Evolutionary conservation across 2,329 filamentous ascomycete genomes (phyloP).

Genomic region (Aspergillus cejpii): DNA sequence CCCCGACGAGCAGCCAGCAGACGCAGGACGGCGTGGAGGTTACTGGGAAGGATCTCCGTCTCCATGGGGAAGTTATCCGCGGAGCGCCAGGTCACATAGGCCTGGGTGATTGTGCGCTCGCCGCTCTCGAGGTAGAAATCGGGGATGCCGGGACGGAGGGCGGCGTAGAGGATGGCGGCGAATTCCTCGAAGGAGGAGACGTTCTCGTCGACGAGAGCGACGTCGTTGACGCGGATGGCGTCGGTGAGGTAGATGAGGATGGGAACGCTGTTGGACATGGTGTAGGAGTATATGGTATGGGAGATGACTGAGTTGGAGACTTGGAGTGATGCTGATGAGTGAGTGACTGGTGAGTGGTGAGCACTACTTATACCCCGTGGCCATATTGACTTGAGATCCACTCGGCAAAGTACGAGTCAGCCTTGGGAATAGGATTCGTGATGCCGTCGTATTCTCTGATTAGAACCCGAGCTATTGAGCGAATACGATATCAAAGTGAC

Average conservation of each 20-base stretch:
- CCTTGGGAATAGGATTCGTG: too few species aligned
- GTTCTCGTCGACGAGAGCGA: not conserved
- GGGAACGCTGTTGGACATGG: too few species aligned
- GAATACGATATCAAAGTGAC: too few species aligned
- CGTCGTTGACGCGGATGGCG: not conserved
- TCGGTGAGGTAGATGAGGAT: not conserved
- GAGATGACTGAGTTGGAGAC: too few species aligned
- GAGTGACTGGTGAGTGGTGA: too few species aligned
- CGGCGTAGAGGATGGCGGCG: not conserved
- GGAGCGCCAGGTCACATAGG: not conserved
- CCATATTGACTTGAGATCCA: too few species aligned
- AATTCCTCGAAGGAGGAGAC: constrained; percentile 1
- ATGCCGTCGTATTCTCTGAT: too few species aligned
- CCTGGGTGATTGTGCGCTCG: constrained; percentile 2
- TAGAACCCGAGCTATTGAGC: too few species aligned
- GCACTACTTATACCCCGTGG: too few species aligned
- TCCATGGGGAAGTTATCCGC: not conserved
- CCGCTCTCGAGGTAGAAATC: constrained; percentile 2
- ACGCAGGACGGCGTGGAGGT: not conserved
- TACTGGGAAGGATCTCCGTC: not conserved
- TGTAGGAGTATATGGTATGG: too few species aligned
- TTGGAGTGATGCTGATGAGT: too few species aligned
- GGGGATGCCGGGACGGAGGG: constrained; percentile 3
- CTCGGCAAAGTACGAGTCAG: too few species aligned
- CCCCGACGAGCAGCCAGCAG: not conserved